Percentiles rank a stretch among this genome's conserved stretches.
Evolutionary conservation across 108 stramenopile species (phyloP).

Genomic region (Nitzschia sp.): DNA sequence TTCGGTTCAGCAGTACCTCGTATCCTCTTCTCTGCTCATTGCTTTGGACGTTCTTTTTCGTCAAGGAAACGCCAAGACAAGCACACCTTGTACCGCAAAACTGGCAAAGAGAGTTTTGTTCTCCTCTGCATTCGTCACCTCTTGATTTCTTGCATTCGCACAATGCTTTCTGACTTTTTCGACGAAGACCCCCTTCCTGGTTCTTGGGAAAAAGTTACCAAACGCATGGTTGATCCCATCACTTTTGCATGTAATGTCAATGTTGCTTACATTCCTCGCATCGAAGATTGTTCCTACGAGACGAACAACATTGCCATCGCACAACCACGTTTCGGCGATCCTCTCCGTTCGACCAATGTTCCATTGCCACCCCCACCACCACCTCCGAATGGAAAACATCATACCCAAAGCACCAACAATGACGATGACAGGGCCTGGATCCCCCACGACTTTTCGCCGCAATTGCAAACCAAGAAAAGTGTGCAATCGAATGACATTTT

Average conservation of each 20-base stretch:
- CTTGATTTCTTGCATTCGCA: too few relatives aligned
- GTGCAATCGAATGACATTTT: too few relatives aligned
- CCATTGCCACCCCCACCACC: neutral
- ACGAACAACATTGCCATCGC: slow-evolving; percentile 11
- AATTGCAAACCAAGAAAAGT: too few relatives aligned
- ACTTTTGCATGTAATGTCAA: slow-evolving; percentile 17
- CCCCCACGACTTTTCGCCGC: slow-evolving; percentile 9
- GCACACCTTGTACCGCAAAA: too few relatives aligned
- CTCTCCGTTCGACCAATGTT: neutral
- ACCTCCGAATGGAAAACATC: slow-evolving; percentile 4
- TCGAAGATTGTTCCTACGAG: slow-evolving; percentile 33
- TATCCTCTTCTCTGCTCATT: too few relatives aligned
- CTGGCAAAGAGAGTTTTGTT: too few relatives aligned
- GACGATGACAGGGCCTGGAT: slow-evolving; percentile 6
- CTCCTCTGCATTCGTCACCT: too few relatives aligned
- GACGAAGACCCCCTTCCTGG: slow-evolving; percentile 3
- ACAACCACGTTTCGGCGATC: slow-evolving; percentile 24
- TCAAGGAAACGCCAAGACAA: too few relatives aligned
- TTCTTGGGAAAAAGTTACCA: slow-evolving; percentile 27
- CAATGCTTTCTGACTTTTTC: neutral
- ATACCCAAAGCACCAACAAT: slow-evolving; percentile 1
- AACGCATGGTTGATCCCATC: slow-evolving; percentile 18
- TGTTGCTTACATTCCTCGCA: slow-evolving; percentile 15
- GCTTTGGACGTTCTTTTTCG: too few relatives aligned
- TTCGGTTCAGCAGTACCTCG: too few relatives aligned